phyloP scores from a whole-genome alignment of 2,329 filamentous ascomycete species.

The Exophiala calicioides region DNA sequence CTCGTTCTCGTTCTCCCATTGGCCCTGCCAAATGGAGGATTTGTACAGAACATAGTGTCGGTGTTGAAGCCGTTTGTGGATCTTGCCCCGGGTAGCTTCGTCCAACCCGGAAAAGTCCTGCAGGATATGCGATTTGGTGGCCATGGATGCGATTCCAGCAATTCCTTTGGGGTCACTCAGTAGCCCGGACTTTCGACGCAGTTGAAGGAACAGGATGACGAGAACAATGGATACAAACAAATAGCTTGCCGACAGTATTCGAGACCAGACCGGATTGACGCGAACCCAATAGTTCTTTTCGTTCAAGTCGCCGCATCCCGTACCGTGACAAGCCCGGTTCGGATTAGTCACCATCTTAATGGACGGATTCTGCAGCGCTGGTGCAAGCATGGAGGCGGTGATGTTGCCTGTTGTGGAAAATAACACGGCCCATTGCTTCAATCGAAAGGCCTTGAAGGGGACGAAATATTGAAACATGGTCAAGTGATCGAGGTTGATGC shows the following conservation, averaged over 20 bases:
- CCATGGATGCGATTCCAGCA: conserved; percentile 53
- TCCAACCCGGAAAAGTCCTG: conserved; percentile 51
- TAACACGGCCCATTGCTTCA: conserved; percentile 51
- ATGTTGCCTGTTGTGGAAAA: conserved; percentile 49
- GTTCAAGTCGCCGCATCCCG: conserved; percentile 4
- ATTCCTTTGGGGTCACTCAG: conserved; percentile 52
- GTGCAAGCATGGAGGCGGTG: conserved; percentile 47
- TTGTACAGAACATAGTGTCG: conserved; percentile 53
- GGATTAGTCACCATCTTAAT: conserved; percentile 42
- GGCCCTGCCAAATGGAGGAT: conserved; percentile 54
- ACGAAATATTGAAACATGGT: conserved; percentile 50
- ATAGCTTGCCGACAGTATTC: conserved; percentile 44
- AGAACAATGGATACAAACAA: conserved; percentile 46
- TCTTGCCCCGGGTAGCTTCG: conserved; percentile 43
- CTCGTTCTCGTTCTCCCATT: conserved; percentile 43
- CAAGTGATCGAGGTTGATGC: conserved; percentile 52
- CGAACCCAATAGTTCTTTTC: conserved; percentile 41
- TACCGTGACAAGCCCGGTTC: conserved; percentile 34
- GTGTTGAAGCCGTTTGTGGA: conserved; percentile 49
- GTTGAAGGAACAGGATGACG: conserved; percentile 44
- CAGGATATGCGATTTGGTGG: conserved; percentile 52
- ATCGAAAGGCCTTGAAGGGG: conserved; percentile 47
- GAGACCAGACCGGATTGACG: conserved; percentile 48
- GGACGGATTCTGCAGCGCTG: conserved; percentile 50
- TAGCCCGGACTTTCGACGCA: conserved; percentile 51